Evolutionary conservation across 1,284 basidiomycete genomes (phyloP).

Genomic region (Cryptococcus jaspeensis): DNA sequence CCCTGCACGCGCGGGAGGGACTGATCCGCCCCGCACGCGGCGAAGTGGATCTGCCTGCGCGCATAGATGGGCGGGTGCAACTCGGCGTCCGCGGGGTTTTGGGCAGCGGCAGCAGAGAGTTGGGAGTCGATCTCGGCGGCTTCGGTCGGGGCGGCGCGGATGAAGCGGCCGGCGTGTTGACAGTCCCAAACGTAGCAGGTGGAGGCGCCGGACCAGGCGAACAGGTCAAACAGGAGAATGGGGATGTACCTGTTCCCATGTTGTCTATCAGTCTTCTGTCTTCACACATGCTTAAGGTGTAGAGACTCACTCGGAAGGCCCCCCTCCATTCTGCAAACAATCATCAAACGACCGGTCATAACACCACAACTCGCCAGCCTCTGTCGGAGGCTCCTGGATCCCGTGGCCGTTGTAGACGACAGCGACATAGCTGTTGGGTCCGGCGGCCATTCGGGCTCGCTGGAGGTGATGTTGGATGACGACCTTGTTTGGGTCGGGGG

Average conservation of each 20-base stretch:
- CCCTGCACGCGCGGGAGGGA: constrained; percentile 27
- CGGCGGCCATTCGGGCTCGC: constrained; percentile 33
- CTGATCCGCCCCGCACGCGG: constrained; percentile 35
- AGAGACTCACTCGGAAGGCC: constrained; percentile 35
- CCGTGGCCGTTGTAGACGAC: constrained; percentile 39
- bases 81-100: constrained; percentile 27
- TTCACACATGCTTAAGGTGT: not conserved
- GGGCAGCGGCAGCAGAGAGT: constrained; percentile 24
- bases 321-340: constrained; percentile 27
- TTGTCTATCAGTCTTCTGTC: not conserved
- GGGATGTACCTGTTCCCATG: constrained; percentile 34
- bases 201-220: constrained; percentile 39
- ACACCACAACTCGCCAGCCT: constrained; percentile 44
- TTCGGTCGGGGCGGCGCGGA: constrained; percentile 30
- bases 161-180: constrained; percentile 35
- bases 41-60: constrained; percentile 38
- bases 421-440: constrained; percentile 30
- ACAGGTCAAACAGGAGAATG: constrained; percentile 37
- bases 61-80: constrained; percentile 35
- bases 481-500: constrained; percentile 33
- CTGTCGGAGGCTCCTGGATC: constrained; percentile 43
- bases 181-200: constrained; percentile 44
- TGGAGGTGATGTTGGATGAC: constrained; percentile 37
- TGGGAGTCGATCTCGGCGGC: constrained; percentile 42
- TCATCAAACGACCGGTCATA: constrained; percentile 40